phyloP scores from a whole-genome alignment of 805 yeast genomes.

The Myxozyma neotropica region DNA sequence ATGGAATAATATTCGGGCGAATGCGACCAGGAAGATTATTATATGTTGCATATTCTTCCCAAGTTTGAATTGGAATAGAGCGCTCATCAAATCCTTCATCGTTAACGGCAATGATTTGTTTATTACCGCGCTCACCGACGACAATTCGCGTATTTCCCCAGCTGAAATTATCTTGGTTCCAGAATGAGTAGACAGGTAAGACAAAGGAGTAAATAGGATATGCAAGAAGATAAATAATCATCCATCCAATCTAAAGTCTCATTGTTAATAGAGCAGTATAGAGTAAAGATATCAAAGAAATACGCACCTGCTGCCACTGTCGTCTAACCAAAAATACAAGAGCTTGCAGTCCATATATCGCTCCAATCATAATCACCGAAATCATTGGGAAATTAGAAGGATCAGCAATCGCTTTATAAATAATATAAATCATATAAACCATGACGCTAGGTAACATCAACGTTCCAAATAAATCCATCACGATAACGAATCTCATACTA shows the following conservation, averaged over 20 bases:
- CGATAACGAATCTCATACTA: constrained; percentile 62
- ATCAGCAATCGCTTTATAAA: constrained; percentile 52
- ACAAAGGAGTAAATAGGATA: constrained; percentile 65
- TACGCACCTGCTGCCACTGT: constrained; percentile 49
- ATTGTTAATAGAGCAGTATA: too few relatives aligned
- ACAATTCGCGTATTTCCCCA: constrained; percentile 69
- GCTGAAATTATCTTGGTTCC: constrained; percentile 67
- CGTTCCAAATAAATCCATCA: constrained; percentile 61
- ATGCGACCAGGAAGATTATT: constrained; percentile 44
- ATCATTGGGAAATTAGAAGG: constrained; percentile 55
- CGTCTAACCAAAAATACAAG: constrained; percentile 53
- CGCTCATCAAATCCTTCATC: constrained; percentile 45
- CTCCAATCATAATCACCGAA: constrained; percentile 58
- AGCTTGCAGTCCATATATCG: constrained; percentile 63
- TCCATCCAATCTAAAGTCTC: constrained; percentile 52
- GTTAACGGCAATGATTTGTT: constrained; percentile 46
- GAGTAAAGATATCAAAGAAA: too few relatives aligned
- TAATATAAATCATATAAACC: constrained; percentile 55
- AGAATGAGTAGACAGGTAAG: constrained; percentile 60
- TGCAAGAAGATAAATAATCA: constrained; percentile 58
- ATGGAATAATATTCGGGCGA: constrained; percentile 22
- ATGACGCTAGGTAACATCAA: constrained; percentile 63
- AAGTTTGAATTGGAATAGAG: constrained; percentile 44
- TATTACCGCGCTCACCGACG: constrained; percentile 56
- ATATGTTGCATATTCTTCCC: constrained; percentile 45